These are phyloP conservation scores for Rhodofomes roseus DNA, from an alignment of 1,284 basidiomycete species.

Conservation along the genomic window DNA sequence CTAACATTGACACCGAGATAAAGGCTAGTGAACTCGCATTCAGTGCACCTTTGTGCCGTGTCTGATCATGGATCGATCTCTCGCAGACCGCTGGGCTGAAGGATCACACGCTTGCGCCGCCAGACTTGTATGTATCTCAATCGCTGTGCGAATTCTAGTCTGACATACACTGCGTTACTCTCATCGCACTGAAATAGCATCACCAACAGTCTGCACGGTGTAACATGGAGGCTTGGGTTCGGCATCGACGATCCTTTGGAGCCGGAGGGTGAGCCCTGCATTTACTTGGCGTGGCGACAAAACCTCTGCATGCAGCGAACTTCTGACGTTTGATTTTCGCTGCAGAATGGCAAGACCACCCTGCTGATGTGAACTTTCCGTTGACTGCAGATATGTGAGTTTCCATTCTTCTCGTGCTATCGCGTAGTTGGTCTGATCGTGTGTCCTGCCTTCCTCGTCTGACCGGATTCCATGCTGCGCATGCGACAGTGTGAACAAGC, in stretches of 20 bases:
- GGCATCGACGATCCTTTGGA: conserved; percentile 46
- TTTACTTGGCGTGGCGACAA: not conserved
- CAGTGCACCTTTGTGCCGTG: not conserved
- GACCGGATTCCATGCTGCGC: not conserved
- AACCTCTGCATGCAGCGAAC: not conserved
- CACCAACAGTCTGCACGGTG: conserved; percentile 52
- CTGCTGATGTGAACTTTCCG: conserved; percentile 47
- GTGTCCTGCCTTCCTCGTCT: not conserved
- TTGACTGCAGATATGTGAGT: conserved; percentile 46
- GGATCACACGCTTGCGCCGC: conserved; percentile 53
- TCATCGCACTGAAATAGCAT: conserved; percentile 31
- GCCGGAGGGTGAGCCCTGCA: conserved; percentile 44
- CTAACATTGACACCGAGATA: conserved; percentile 54
- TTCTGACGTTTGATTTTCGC: not conserved
- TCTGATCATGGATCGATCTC: not conserved
- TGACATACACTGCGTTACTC: not conserved
- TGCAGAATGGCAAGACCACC: conserved; percentile 58
- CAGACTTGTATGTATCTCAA: conserved; percentile 47
- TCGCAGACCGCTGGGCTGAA: conserved; percentile 46
- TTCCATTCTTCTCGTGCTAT: not conserved
- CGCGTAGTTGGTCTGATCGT: not conserved
- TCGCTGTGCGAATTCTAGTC: not conserved
- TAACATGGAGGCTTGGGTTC: conserved; percentile 61
- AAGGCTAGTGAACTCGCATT: conserved; percentile 34
- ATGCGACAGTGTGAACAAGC: conserved; percentile 41